Conservation (phyloP, 352 stramenopile genomes). For the Pythium oligandrum region DNA sequence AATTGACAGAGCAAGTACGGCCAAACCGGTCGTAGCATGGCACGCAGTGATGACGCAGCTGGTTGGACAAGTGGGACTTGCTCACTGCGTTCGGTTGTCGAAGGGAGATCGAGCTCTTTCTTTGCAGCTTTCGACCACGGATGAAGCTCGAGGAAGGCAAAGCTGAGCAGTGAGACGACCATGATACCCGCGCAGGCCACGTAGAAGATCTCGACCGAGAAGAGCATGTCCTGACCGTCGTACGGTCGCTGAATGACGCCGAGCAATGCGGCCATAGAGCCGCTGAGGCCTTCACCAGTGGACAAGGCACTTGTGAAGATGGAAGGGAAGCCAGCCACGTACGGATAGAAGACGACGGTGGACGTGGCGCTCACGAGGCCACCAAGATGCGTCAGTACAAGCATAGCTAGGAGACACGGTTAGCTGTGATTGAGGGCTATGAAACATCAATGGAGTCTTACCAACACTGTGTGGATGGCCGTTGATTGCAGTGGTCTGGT, state of each 20-base stretch:
- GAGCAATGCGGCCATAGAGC: constrained; percentile 49
- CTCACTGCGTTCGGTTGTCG: background rate
- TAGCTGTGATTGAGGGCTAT: background rate
- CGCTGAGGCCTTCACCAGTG: constrained; percentile 62
- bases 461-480: constrained; percentile 47
- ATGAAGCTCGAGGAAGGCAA: constrained; percentile 51
- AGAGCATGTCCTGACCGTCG: constrained; percentile 29
- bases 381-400: constrained; percentile 55
- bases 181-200: constrained; percentile 48
- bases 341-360: constrained; percentile 71
- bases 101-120: background rate
- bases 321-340: constrained; percentile 52
- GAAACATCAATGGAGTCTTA: constrained; percentile 4
- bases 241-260: constrained; percentile 57
- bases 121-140: constrained; percentile 3
- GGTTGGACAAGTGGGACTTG: background rate
- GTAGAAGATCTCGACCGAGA: constrained; percentile 59
- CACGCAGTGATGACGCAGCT: constrained; percentile 12
- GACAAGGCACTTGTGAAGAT: constrained; percentile 62
- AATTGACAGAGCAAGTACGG: constrained; percentile 46
- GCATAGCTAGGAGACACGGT: constrained; percentile 30
- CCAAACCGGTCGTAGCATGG: constrained; percentile 40
- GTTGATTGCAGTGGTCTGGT: constrained; percentile 39
- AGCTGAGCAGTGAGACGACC: constrained; percentile 42
- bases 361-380: constrained; percentile 68